Percentiles rank a stretch among this genome's conserved stretches.
These are phyloP conservation scores for Fusarium phyllophilum DNA, from an alignment of 2,329 filamentous ascomycete genomes.

Conservation along the genomic window DNA sequence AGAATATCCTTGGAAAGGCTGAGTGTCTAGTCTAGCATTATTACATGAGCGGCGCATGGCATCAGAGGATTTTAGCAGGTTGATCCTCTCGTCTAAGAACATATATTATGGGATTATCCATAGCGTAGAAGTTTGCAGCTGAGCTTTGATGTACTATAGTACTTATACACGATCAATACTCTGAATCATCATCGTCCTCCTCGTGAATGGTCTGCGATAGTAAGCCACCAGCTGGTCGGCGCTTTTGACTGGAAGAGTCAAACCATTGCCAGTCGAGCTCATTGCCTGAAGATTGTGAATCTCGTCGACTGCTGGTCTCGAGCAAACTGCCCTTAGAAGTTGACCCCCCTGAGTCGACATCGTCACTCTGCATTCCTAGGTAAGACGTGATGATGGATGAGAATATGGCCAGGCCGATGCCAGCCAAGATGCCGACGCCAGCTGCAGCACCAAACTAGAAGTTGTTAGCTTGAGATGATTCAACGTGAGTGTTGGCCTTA, in stretches of 20 bases:
- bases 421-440: constrained; percentile 72
- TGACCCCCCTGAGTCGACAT: constrained; percentile 9
- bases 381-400: constrained; percentile 65
- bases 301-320: constrained; percentile 26
- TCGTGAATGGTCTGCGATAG: constrained; percentile 76
- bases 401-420: constrained; percentile 66
- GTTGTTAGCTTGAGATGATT: not conserved
- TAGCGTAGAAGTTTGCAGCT: constrained; percentile 8
- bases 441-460: constrained; percentile 70
- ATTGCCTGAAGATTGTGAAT: constrained; percentile 44
- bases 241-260: constrained; percentile 50
- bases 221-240: constrained; percentile 59
- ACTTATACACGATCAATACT: constrained; percentile 38
- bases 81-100: constrained; percentile 7
- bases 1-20: constrained; percentile 16
- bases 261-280: constrained; percentile 54
- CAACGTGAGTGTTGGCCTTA: constrained; percentile 34
- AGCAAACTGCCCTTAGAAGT: constrained; percentile 28
- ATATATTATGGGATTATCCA: constrained; percentile 17
- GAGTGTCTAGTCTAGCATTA: constrained; percentile 21
- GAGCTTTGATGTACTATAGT: not conserved
- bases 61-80: not conserved
- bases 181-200: constrained; percentile 74
- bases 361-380: constrained; percentile 55
- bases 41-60: constrained; percentile 15